phyloP scores from a whole-genome alignment of 352 stramenopile genomes.

The Pythium apleroticum region DNA sequence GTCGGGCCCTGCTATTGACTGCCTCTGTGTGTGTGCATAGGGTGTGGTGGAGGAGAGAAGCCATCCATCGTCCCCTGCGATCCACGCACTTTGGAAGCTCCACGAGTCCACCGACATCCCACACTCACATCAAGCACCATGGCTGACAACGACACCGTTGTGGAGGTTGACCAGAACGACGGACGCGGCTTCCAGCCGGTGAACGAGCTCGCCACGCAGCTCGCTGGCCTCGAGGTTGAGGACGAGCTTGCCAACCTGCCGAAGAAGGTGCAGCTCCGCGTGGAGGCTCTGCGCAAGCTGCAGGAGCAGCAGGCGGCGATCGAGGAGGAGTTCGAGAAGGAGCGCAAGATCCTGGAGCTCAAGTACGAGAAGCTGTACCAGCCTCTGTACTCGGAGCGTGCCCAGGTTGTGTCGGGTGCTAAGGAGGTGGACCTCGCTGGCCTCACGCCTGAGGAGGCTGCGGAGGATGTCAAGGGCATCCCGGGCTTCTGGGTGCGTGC shows the following conservation, averaged over 20 bases:
- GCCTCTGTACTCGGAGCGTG: slow-evolving; percentile 74
- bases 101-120: no score
- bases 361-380: slow-evolving; percentile 90
- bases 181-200: slow-evolving; percentile 65
- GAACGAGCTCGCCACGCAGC: slow-evolving; percentile 36
- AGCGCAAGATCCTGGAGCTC: slow-evolving; percentile 78
- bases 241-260: slow-evolving; percentile 65
- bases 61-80: slow-evolving; percentile 5
- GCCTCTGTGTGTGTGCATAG: background rate
- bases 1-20: no score
- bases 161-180: slow-evolving; percentile 65
- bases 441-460: slow-evolving; percentile 33
- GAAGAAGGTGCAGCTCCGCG: slow-evolving; percentile 69
- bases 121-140: slow-evolving; percentile 23
- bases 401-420: slow-evolving; percentile 68
- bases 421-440: slow-evolving; percentile 73
- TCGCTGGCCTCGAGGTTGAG: slow-evolving; percentile 45
- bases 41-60: slow-evolving; percentile 17
- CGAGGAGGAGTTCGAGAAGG: slow-evolving; percentile 85
- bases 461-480: slow-evolving; percentile 69
- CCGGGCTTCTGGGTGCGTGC: slow-evolving; percentile 86
- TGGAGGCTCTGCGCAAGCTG: slow-evolving; percentile 71
- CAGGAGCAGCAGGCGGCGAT: slow-evolving; percentile 72
- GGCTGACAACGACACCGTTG: slow-evolving; percentile 45
- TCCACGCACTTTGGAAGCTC: slow-evolving; percentile 20